Evolutionary conservation across 768 basidiomycete species (phyloP).

Genomic region (Agrocybe praecox): DNA sequence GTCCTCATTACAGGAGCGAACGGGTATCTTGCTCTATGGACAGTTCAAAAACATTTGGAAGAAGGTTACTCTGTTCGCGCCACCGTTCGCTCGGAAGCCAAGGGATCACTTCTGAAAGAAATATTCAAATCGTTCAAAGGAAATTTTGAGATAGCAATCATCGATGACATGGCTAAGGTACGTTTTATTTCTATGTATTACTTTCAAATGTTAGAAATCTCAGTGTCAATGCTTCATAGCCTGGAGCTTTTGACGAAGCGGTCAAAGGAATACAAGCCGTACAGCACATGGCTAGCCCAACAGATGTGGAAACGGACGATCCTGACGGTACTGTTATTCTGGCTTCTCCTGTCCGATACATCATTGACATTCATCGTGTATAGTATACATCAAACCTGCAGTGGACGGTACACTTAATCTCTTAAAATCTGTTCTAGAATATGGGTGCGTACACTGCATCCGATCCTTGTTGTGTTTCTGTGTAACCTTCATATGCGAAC

Average conservation of each 20-base stretch:
- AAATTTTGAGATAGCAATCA: neutral
- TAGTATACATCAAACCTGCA: conserved; percentile 45
- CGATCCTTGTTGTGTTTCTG: neutral
- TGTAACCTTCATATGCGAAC: neutral
- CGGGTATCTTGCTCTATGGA: conserved; percentile 6
- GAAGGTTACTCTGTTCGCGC: conserved; percentile 2
- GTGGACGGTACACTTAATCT: conserved; percentile 69
- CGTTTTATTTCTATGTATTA: neutral
- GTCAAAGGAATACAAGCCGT: conserved; percentile 4
- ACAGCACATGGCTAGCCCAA: conserved; percentile 5
- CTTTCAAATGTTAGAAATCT: too few relatives aligned
- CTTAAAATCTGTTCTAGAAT: conserved; percentile 55
- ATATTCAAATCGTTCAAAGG: neutral
- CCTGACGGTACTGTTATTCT: conserved; percentile 7
- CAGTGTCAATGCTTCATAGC: neutral
- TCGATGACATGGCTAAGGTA: conserved; percentile 3
- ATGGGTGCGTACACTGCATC: conserved; percentile 35
- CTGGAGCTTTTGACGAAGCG: conserved; percentile 5
- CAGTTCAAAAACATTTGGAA: conserved; percentile 4
- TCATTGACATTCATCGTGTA: neutral
- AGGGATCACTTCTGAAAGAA: neutral
- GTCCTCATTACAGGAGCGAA: conserved; percentile 5
- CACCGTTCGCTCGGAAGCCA: conserved; percentile 1
- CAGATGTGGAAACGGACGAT: neutral
- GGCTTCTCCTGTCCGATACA: neutral